These are phyloP conservation scores for Sporothrix variecibatus DNA, from an alignment of 2,329 filamentous ascomycete species.

Conservation along the genomic window DNA sequence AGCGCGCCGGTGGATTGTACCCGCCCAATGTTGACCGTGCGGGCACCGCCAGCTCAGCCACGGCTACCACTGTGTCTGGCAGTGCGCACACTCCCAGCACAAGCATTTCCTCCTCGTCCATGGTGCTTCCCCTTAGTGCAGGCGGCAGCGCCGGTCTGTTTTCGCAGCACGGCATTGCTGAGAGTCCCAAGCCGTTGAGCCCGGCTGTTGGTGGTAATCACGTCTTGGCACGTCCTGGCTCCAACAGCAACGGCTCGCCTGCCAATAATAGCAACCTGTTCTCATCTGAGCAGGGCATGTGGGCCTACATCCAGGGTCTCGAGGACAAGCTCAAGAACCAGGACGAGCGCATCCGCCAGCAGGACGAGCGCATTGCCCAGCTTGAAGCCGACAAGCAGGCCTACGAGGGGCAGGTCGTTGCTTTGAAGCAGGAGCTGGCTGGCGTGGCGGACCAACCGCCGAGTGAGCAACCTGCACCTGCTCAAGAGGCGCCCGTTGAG, in stretches of 20 bases:
- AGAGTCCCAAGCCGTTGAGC: slow-evolving; percentile 83
- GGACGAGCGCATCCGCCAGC: slow-evolving; percentile 44
- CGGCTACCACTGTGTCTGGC: neutral
- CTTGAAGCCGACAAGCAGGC: slow-evolving; percentile 46
- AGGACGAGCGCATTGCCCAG: slow-evolving; percentile 34
- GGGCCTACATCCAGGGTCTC: slow-evolving; percentile 70
- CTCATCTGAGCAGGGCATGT: slow-evolving; percentile 64
- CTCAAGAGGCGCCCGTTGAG: neutral
- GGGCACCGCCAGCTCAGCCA: slow-evolving; percentile 6
- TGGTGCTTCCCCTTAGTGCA: neutral
- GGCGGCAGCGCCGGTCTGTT: slow-evolving; percentile 57
- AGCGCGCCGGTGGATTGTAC: slow-evolving; percentile 58
- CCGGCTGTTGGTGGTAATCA: slow-evolving; percentile 43
- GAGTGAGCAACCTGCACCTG: neutral
- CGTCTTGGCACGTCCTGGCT: neutral
- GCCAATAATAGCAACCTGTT: slow-evolving; percentile 67
- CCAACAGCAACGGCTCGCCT: slow-evolving; percentile 39
- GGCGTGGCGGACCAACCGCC: slow-evolving; percentile 12
- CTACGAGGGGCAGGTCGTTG: slow-evolving; percentile 42
- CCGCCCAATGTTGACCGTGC: slow-evolving; percentile 61
- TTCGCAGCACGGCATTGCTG: slow-evolving; percentile 70
- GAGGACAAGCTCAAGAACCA: slow-evolving; percentile 60
- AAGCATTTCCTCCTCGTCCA: slow-evolving; percentile 37
- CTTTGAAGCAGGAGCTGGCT: slow-evolving; percentile 42
- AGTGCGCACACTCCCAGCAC: slow-evolving; percentile 26